Evolutionary conservation across 1,139 yeast genomes (phyloP).

Genomic region (Pichia sp.): DNA sequence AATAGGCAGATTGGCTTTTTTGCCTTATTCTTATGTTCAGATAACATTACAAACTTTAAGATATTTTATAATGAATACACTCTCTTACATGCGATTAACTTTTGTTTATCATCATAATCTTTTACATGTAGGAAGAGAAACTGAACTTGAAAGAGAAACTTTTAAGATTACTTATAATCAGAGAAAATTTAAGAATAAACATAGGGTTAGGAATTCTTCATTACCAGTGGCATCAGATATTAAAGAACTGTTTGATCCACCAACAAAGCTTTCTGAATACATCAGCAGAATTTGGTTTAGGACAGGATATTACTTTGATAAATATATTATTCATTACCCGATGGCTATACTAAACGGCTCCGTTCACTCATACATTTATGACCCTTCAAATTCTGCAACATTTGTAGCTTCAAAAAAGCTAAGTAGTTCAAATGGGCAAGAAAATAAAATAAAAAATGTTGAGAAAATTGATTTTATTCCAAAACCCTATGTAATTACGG

Average conservation of each 20-base stretch:
- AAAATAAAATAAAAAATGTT: neutral
- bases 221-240: slow-evolving; percentile 18
- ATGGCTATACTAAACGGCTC: slow-evolving; percentile 13
- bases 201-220: slow-evolving; percentile 15
- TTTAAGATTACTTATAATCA: slow-evolving; percentile 19
- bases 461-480: slow-evolving; percentile 10
- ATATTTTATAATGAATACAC: slow-evolving; percentile 14
- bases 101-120: slow-evolving; percentile 21
- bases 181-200: slow-evolving; percentile 17
- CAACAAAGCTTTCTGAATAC: slow-evolving; percentile 15
- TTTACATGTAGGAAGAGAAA: slow-evolving; percentile 20
- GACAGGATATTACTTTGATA: slow-evolving; percentile 28
- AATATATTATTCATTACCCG: slow-evolving; percentile 26
- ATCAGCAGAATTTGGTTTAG: slow-evolving; percentile 24
- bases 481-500: slow-evolving; percentile 13
- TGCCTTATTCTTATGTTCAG: slow-evolving; percentile 22
- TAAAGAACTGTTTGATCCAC: slow-evolving; percentile 21
- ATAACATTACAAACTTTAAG: slow-evolving; percentile 18
- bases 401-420: neutral
- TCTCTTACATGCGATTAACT: slow-evolving; percentile 17
- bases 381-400: slow-evolving; percentile 1
- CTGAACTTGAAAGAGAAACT: slow-evolving; percentile 19
- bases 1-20: slow-evolving; percentile 17
- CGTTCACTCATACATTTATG: slow-evolving; percentile 3
- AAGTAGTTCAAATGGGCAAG: neutral